Percentiles rank a stretch among this genome's conserved stretches.
These are phyloP conservation scores for Trametes punicea DNA, from an alignment of 768 basidiomycete species.

Conservation along the genomic window DNA sequence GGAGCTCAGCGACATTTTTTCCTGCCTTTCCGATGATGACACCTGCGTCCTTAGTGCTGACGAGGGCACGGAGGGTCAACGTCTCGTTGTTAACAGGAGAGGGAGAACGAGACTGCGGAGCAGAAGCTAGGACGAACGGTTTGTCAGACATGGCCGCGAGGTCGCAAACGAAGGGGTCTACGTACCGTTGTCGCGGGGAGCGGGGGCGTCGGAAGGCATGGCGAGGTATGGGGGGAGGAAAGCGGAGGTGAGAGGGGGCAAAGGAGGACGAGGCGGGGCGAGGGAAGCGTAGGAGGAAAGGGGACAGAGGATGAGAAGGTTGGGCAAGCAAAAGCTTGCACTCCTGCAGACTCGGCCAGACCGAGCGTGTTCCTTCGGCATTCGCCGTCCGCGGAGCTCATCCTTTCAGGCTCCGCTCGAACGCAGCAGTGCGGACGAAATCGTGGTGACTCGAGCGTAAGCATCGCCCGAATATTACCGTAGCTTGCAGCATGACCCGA, in stretches of 20 bases:
- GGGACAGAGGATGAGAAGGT: conserved; percentile 20
- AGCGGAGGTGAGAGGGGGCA: conserved; percentile 30
- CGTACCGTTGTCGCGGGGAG: conserved; percentile 54
- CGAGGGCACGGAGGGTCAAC: conserved; percentile 90
- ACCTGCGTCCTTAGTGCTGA: conserved; percentile 95
- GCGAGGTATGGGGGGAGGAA: conserved; percentile 32
- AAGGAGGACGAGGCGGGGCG: conserved; percentile 29
- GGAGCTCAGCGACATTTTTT: conserved; percentile 95
- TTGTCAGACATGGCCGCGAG: conserved; percentile 20
- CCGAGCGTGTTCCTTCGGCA: conserved; percentile 11
- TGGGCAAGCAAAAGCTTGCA: conserved; percentile 21
- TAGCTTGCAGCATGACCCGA: not conserved
- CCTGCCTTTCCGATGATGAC: conserved; percentile 97
- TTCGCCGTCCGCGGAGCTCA: conserved; percentile 6
- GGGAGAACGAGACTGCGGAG: conserved; percentile 68
- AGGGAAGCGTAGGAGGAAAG: conserved; percentile 14
- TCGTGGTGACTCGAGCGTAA: not conserved
- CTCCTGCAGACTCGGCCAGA: conserved; percentile 15
- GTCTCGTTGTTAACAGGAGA: conserved; percentile 70
- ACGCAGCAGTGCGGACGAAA: not conserved
- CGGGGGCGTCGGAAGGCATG: conserved; percentile 67
- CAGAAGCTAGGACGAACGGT: conserved; percentile 45
- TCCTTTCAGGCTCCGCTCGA: conserved; percentile 4
- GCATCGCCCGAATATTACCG: not conserved
- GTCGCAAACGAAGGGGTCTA: conserved; percentile 5